A percentile compares a stretch with the other conserved stretches of the same genome.
These are phyloP conservation scores for Spergularia azorica DNA, from an alignment of 179 eudicot genomes.

Conservation along the genomic window DNA sequence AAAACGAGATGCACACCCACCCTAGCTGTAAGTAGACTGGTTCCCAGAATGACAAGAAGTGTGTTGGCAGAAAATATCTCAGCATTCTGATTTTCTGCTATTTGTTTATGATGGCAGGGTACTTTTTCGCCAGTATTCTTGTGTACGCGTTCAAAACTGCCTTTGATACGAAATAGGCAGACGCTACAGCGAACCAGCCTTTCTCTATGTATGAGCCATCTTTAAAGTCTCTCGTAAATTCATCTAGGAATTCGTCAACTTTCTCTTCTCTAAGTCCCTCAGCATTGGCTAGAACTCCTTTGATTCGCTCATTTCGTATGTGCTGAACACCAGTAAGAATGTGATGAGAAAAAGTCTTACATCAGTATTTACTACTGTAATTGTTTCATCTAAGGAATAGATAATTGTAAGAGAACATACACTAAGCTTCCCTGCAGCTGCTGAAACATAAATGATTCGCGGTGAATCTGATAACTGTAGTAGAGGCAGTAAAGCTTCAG, in stretches of 20 bases:
- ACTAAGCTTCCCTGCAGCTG: conserved; percentile 32
- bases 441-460: conserved; percentile 51
- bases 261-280: conserved; percentile 53
- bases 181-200: conserved; percentile 45
- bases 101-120: conserved; percentile 67
- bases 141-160: conserved; percentile 68
- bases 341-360: no score
- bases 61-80: conserved; percentile 98
- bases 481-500: conserved; percentile 36
- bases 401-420: conserved; percentile 20
- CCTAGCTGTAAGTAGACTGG: conserved; percentile 98
- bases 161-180: conserved; percentile 58
- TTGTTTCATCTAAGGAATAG: neutral
- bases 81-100: conserved; percentile 96
- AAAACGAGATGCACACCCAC: conserved; percentile 40
- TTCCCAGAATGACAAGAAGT: conserved; percentile 92
- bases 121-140: conserved; percentile 54
- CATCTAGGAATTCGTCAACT: conserved; percentile 45
- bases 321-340: no score
- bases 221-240: conserved; percentile 47
- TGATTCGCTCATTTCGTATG: neutral
- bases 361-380: no score
- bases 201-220: conserved; percentile 38
- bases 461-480: conserved; percentile 43
- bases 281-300: conserved; percentile 12